Evolutionary conservation across 1,139 yeast genomes (phyloP).

Genomic region (Hyphopichia wangnamkhiaoensis): DNA sequence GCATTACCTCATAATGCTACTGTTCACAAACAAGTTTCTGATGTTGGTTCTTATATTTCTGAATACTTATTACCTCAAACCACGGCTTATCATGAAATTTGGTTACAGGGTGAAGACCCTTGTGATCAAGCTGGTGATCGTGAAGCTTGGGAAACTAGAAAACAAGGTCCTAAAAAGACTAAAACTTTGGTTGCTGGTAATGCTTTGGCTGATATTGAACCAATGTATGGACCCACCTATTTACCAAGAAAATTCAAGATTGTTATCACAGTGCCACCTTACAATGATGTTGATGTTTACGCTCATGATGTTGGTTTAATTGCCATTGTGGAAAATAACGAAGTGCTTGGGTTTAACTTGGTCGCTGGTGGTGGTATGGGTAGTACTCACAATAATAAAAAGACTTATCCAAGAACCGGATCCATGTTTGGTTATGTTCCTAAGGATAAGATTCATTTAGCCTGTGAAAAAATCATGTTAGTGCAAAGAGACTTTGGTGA

Average conservation of each 20-base stretch:
- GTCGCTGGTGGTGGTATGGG: constrained; percentile 99
- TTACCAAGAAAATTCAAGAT: constrained; percentile 96
- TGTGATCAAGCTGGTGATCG: constrained; percentile 69
- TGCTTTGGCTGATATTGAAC: constrained; percentile 83
- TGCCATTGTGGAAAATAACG: constrained; percentile 75
- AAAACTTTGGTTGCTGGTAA: constrained; percentile 86
- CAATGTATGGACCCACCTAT: constrained; percentile 82
- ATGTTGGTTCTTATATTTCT: constrained; percentile 65
- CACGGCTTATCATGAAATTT: constrained; percentile 95
- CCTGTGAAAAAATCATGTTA: constrained; percentile 88
- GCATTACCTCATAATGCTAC: constrained; percentile 85
- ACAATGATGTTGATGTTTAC: constrained; percentile 94
- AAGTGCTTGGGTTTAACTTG: constrained; percentile 77
- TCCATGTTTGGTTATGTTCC: constrained; percentile 78
- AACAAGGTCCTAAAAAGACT: constrained; percentile 76
- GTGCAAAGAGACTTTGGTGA: constrained; percentile 96
- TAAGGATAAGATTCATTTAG: constrained; percentile 68
- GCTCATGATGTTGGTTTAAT: constrained; percentile 94
- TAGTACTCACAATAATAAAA: constrained; percentile 92
- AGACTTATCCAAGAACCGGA: constrained; percentile 96
- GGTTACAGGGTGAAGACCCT: constrained; percentile 88
- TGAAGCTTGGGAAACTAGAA: constrained; percentile 70
- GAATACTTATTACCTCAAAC: constrained; percentile 87
- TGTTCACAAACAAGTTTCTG: constrained; percentile 74
- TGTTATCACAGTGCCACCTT: constrained; percentile 95